Evolutionary conservation across 768 basidiomycete genomes (phyloP), one percentile per base, ranked within the genome.

Genomic region (Termitomyces heimii): DNA sequence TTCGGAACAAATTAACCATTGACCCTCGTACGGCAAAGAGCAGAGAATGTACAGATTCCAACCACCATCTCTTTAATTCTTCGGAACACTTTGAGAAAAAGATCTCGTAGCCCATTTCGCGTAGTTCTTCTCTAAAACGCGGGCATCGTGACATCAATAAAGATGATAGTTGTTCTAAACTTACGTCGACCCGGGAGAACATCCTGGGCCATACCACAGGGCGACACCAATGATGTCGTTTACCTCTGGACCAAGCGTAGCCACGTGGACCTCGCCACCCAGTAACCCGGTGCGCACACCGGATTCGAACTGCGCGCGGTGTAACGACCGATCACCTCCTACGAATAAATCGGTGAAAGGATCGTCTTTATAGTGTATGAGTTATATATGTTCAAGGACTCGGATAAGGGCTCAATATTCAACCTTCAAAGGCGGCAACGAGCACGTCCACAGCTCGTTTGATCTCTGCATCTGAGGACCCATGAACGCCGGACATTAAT

Each of bases 171-270:
- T 16, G 39, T 1, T 16, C 12, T 31, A 24, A 31, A 56, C 66
- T 22, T 51, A 70, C 69, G 66, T 71, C 3, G 63, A 53, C 31
- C 66, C 60, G 18, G 60, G 47, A 16, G 56, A 58, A 47, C 63
- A 60, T 1, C 71, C 70, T 5, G 71, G 73, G 0, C 69, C 67
- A 59, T 65, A 70, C 70, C 70, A 71, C 13, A 68, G 18, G 10
- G 70, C 67, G 7, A 64, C 68, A n/a, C 70, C 69, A 12, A 71
- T 62, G 28, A 72, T 68, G 26, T 71, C 66, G 5, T 56, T 53
- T 0, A 56, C 35, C 4, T 56, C 51, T 12, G 64, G 59, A 3
- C 68, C 67, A 9, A 67, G 29, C n/a, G 58, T 45, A n/a, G 68
- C 65, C 10, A 69, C 59, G 31, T 69, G 66, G 4, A 70, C 59